phyloP scores from a whole-genome alignment of 495 filamentous ascomycete species.

The Collariella sp. region DNA sequence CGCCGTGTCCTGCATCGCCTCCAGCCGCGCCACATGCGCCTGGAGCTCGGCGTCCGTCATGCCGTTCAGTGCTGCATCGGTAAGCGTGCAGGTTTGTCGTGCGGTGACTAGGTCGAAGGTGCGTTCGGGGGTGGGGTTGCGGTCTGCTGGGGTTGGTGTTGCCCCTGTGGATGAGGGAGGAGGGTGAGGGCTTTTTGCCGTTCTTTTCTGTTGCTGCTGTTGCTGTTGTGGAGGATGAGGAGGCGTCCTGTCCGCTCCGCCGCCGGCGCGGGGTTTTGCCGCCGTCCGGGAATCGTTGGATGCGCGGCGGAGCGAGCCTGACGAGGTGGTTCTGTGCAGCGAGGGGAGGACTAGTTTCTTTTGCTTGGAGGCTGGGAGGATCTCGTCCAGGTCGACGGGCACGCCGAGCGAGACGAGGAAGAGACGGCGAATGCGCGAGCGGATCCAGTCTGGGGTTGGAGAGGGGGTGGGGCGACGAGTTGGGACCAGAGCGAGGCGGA shows the following conservation, averaged over 20 bases:
- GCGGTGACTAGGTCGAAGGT: slow-evolving; percentile 72
- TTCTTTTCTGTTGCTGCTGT: too few relatives aligned
- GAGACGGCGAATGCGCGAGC: slow-evolving; percentile 87
- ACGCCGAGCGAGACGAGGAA: slow-evolving; percentile 96
- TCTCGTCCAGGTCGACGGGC: slow-evolving; percentile 93
- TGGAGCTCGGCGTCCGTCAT: slow-evolving; percentile 69
- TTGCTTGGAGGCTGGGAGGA: slow-evolving; percentile 85
- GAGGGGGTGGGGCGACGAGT: slow-evolving; percentile 84
- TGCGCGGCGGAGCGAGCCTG: slow-evolving; percentile 37
- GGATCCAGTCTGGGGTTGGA: slow-evolving; percentile 98
- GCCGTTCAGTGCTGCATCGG: slow-evolving; percentile 66
- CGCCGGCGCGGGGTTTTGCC: slow-evolving; percentile 18
- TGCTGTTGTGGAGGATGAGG: slow-evolving; percentile 43
- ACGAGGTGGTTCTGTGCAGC: slow-evolving; percentile 52
- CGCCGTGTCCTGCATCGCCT: slow-evolving; percentile 57
- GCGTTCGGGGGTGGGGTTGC: slow-evolving; percentile 46
- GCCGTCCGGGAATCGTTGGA: slow-evolving; percentile 44
- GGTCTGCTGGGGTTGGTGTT: too few relatives aligned
- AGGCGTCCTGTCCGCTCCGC: slow-evolving; percentile 48
- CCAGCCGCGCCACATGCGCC: slow-evolving; percentile 61
- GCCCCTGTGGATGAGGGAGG: too few relatives aligned
- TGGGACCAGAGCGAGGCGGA: slow-evolving; percentile 93
- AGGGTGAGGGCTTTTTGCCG: too few relatives aligned
- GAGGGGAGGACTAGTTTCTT: slow-evolving; percentile 94
- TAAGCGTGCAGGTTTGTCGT: slow-evolving; percentile 70